phyloP scores from a whole-genome alignment of 495 filamentous ascomycete species.

The Penicillium manginii region DNA sequence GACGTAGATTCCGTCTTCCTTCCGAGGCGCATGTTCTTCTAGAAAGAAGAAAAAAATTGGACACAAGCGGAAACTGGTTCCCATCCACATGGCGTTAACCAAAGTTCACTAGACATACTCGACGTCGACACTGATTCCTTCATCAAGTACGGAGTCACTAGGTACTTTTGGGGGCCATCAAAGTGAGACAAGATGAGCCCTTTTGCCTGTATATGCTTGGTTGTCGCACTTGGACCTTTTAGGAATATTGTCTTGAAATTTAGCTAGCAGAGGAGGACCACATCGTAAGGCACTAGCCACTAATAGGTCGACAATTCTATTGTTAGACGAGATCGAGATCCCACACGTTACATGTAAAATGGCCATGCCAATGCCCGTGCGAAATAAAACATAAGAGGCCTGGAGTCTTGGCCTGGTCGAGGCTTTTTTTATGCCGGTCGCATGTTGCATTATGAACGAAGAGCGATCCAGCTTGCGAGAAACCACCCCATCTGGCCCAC shows the following conservation, averaged over 20 bases:
- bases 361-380: too few relatives aligned
- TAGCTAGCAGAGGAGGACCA: background rate
- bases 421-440: background rate
- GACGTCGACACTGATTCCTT: background rate
- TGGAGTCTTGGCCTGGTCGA: background rate
- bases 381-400: background rate
- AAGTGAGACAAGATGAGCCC: background rate
- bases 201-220: background rate
- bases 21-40: background rate
- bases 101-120: background rate
- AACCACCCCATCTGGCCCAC: constrained; percentile 7
- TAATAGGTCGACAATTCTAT: constrained; percentile 1
- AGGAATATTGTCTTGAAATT: background rate
- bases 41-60: background rate
- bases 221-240: background rate
- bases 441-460: background rate
- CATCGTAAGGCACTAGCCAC: background rate
- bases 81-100: constrained; percentile 3
- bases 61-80: background rate
- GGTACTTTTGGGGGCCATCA: background rate
- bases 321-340: constrained; percentile 2
- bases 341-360: background rate
- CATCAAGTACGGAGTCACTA: too few relatives aligned
- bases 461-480: background rate
- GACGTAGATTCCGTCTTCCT: background rate